Conservation (phyloP, 768 basidiomycete genomes). For the Pisolithus orientalis region DNA sequence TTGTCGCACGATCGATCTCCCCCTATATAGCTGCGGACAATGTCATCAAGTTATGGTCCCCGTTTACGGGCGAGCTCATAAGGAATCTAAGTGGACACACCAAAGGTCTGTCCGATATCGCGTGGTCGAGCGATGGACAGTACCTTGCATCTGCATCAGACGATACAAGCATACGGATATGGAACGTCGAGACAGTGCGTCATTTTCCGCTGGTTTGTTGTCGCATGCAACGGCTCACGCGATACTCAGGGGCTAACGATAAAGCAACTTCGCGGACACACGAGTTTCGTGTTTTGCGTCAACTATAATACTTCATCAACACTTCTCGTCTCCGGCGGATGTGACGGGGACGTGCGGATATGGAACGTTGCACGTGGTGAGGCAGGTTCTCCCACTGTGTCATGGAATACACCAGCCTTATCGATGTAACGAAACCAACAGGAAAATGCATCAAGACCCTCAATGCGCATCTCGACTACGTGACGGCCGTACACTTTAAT, state of each 20-base stretch:
- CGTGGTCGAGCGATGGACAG: constrained; percentile 80
- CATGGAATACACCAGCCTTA: background rate
- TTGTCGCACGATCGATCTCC: background rate
- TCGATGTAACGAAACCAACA: constrained; percentile 16
- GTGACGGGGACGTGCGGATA: constrained; percentile 87
- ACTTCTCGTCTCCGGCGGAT: constrained; percentile 85
- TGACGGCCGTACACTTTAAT: constrained; percentile 93
- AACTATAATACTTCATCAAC: constrained; percentile 88
- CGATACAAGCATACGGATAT: constrained; percentile 83
- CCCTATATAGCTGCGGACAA: constrained; percentile 63
- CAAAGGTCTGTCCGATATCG: constrained; percentile 81
- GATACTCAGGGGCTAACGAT: constrained; percentile 55
- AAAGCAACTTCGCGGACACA: constrained; percentile 73
- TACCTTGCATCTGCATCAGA: constrained; percentile 90
- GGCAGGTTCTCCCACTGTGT: constrained; percentile 1
- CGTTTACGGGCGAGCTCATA: constrained; percentile 70
- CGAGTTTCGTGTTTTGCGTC: constrained; percentile 85
- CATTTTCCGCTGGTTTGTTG: constrained; percentile 2
- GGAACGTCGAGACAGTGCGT: constrained; percentile 78
- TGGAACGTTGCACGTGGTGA: constrained; percentile 85
- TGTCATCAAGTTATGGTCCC: constrained; percentile 77
- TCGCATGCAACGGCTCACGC: background rate
- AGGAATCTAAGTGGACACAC: constrained; percentile 72
- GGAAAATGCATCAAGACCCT: constrained; percentile 83
- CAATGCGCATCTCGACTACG: constrained; percentile 91